Evolutionary conservation across 805 yeast species (phyloP).

Genomic region (Ogataea siamensis): DNA sequence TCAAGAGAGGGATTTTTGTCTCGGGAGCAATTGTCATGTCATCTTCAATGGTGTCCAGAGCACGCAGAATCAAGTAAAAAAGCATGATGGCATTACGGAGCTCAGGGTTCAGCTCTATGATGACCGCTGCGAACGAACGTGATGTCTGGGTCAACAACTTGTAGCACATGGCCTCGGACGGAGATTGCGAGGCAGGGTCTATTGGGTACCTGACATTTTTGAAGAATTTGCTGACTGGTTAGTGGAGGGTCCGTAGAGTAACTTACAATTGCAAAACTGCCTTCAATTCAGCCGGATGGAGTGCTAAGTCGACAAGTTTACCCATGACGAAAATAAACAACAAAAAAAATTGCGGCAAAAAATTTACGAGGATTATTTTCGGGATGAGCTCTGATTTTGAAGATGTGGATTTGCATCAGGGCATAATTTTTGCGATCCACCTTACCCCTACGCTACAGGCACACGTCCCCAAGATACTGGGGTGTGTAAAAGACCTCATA

Average conservation of each 20-base stretch:
- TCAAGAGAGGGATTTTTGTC: conserved; percentile 70
- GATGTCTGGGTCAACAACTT: conserved; percentile 68
- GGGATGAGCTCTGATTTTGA: conserved; percentile 9
- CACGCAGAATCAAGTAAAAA: conserved; percentile 83
- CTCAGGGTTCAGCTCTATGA: conserved; percentile 87
- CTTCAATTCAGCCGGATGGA: conserved; percentile 70
- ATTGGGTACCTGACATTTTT: conserved; percentile 54
- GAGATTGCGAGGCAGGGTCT: conserved; percentile 38
- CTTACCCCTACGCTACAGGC: conserved; percentile 47
- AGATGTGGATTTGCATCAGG: conserved; percentile 56
- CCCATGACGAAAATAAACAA: conserved; percentile 45
- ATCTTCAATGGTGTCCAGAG: conserved; percentile 93
- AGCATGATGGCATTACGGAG: conserved; percentile 76
- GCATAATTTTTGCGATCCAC: conserved; percentile 62
- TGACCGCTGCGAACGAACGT: conserved; percentile 92
- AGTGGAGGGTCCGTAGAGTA: conserved; percentile 4
- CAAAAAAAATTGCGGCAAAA: conserved; percentile 1
- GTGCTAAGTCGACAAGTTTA: conserved; percentile 53
- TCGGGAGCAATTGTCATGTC: conserved; percentile 82
- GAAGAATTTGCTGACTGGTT: conserved; percentile 40
- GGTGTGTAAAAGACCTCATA: conserved; percentile 59
- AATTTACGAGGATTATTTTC: conserved; percentile 6
- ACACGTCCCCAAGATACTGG: conserved; percentile 44
- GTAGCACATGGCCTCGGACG: conserved; percentile 61
- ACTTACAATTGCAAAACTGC: conserved; percentile 63